Percentiles rank a stretch among this genome's conserved stretches.
phyloP scores from a whole-genome alignment of 495 filamentous ascomycete genomes.

The Aspergillus hancockii region DNA sequence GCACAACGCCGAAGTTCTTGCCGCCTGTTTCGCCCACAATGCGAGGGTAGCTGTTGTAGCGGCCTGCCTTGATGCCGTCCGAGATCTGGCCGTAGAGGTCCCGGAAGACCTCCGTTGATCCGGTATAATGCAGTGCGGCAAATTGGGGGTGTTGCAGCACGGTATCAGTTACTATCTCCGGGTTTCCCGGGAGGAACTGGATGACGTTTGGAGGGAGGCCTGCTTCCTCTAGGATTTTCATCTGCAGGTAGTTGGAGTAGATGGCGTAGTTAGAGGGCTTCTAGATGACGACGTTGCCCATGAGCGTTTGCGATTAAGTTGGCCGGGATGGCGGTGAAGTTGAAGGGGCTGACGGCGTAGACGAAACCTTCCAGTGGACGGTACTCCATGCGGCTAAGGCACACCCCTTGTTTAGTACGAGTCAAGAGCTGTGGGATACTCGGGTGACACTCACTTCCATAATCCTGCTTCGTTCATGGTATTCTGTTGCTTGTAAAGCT shows the following conservation, averaged over 20 bases:
- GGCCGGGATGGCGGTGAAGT: slow-evolving; percentile 10
- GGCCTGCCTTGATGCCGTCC: slow-evolving; percentile 60
- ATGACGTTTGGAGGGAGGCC: slow-evolving; percentile 79
- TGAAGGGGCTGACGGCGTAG: slow-evolving; percentile 78
- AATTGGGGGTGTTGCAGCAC: slow-evolving; percentile 71
- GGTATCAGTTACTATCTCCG: slow-evolving; percentile 67
- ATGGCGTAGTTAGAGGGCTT: slow-evolving; percentile 81
- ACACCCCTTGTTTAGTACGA: not conserved
- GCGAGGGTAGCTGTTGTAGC: slow-evolving; percentile 75
- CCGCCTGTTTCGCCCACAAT: slow-evolving; percentile 86
- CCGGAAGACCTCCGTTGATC: slow-evolving; percentile 79
- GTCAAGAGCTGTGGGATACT: not conserved
- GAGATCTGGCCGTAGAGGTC: slow-evolving; percentile 67
- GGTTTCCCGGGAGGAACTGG: slow-evolving; percentile 80
- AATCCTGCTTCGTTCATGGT: slow-evolving; percentile 66
- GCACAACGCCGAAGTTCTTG: slow-evolving; percentile 89
- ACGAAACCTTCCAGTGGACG: slow-evolving; percentile 85
- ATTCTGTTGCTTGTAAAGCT: slow-evolving; percentile 63
- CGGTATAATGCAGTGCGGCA: slow-evolving; percentile 79
- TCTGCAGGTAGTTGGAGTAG: slow-evolving; percentile 70
- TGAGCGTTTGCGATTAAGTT: slow-evolving; percentile 64
- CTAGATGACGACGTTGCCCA: slow-evolving; percentile 87
- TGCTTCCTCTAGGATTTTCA: slow-evolving; percentile 85
- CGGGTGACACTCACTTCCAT: slow-evolving; percentile 59
- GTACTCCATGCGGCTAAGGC: slow-evolving; percentile 76